phyloP scores from a whole-genome alignment of 75 land plant species.

The Chamaecyparis obtusa region DNA sequence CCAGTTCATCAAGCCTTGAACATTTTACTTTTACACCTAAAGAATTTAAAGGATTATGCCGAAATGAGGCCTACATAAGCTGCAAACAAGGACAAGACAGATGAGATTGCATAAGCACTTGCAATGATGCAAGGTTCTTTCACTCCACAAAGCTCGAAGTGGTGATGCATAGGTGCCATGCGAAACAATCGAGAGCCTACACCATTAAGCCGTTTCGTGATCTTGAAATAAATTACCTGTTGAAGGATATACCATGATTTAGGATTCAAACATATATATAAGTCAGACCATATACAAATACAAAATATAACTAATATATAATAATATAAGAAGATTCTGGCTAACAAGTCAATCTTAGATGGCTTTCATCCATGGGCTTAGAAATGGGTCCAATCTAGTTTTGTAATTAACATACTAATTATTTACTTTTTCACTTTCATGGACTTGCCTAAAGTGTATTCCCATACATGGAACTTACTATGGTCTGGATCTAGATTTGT shows the following conservation, averaged over 20 bases:
- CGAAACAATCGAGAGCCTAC: conserved; percentile 45
- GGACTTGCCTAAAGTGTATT: not conserved
- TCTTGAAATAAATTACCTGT: conserved; percentile 45
- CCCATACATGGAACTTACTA: not conserved
- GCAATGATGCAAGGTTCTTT: conserved; percentile 75
- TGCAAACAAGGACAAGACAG: conserved; percentile 53
- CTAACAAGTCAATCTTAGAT: not conserved
- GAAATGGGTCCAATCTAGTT: not conserved
- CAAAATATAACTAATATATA: not conserved
- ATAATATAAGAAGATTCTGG: not conserved
- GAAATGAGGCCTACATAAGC: conserved; percentile 76
- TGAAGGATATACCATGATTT: not conserved
- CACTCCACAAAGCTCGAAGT: conserved; percentile 63
- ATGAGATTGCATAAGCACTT: conserved; percentile 61
- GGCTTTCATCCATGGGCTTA: not conserved
- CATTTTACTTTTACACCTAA: not conserved
- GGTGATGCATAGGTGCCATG: conserved; percentile 84
- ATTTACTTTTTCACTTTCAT: not conserved
- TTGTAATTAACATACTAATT: not conserved
- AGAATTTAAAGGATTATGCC: conserved; percentile 16
- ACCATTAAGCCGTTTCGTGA: conserved; percentile 47
- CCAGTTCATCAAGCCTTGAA: not conserved
- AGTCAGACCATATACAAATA: not conserved
- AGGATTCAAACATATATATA: not conserved
- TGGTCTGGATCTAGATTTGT: not conserved